A percentile compares a stretch with the other conserved stretches of the same genome.
Conservation (phyloP, 768 basidiomycete species). For the Suillus placidus region DNA sequence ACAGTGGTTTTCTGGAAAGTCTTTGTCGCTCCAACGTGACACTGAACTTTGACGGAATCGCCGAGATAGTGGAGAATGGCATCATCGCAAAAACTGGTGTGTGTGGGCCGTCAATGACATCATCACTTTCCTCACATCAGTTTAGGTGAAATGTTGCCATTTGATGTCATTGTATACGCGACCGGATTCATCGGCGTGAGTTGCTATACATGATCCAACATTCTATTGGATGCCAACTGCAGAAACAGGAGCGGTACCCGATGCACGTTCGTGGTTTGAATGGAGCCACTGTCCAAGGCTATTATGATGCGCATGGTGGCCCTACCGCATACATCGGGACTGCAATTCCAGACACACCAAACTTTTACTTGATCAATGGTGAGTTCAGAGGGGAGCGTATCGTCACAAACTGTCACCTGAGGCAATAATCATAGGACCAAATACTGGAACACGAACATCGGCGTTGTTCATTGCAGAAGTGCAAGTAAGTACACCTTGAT, state of each 20-base stretch:
- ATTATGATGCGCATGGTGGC: background rate
- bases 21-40: background rate
- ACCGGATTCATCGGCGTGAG: background rate
- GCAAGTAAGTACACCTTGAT: background rate
- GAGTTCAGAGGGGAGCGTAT: background rate
- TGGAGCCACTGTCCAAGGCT: background rate
- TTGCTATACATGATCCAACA: background rate
- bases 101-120: background rate
- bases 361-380: slow-evolving; percentile 3
- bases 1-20: background rate
- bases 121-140: background rate
- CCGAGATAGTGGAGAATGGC: background rate
- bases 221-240: background rate
- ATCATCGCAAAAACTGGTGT: background rate
- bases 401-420: background rate
- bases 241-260: background rate
- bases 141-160: background rate
- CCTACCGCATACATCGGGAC: background rate
- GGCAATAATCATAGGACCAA: background rate
- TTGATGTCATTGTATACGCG: background rate
- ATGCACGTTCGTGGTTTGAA: background rate
- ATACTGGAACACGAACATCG: background rate
- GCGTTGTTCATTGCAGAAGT: background rate
- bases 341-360: background rate
- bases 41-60: background rate